These are phyloP conservation scores for Termitomyces sp. DNA, from an alignment of 768 basidiomycete genomes.

Conservation along the genomic window DNA sequence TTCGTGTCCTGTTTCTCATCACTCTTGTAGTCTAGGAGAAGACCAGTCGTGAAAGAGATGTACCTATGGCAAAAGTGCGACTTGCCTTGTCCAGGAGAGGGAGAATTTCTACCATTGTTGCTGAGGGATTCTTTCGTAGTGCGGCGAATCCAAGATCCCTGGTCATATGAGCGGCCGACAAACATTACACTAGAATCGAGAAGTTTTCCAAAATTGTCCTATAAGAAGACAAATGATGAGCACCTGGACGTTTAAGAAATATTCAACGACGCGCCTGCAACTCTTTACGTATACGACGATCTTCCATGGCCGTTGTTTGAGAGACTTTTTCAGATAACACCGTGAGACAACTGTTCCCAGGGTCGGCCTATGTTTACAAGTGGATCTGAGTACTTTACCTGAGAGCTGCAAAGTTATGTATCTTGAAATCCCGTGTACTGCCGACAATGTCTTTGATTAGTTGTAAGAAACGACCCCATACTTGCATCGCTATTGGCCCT, in stretches of 20 bases:
- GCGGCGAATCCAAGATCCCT: constrained; percentile 76
- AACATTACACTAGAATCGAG: constrained; percentile 75
- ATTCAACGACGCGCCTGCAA: constrained; percentile 53
- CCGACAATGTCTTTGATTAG: constrained; percentile 75
- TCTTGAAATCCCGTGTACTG: constrained; percentile 61
- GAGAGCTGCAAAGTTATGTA: constrained; percentile 66
- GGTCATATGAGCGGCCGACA: constrained; percentile 68
- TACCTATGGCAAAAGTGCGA: not conserved
- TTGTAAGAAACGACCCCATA: constrained; percentile 78
- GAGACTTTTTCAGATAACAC: constrained; percentile 78
- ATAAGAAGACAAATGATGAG: not conserved
- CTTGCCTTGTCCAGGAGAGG: constrained; percentile 39
- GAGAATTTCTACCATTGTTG: constrained; percentile 71
- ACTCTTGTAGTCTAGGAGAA: constrained; percentile 31
- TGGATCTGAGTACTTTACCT: constrained; percentile 41
- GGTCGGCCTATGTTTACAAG: not conserved
- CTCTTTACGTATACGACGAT: constrained; percentile 82
- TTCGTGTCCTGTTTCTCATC: constrained; percentile 59
- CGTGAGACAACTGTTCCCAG: constrained; percentile 56
- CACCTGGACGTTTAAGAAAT: not conserved
- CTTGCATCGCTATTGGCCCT: constrained; percentile 87
- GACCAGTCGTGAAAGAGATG: not conserved
- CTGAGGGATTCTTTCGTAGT: constrained; percentile 54
- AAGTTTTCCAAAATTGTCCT: constrained; percentile 85
- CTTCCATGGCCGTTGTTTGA: constrained; percentile 89